Evolutionary conservation across 345 rosid species (phyloP).

Genomic region (Durio zibethinus): DNA sequence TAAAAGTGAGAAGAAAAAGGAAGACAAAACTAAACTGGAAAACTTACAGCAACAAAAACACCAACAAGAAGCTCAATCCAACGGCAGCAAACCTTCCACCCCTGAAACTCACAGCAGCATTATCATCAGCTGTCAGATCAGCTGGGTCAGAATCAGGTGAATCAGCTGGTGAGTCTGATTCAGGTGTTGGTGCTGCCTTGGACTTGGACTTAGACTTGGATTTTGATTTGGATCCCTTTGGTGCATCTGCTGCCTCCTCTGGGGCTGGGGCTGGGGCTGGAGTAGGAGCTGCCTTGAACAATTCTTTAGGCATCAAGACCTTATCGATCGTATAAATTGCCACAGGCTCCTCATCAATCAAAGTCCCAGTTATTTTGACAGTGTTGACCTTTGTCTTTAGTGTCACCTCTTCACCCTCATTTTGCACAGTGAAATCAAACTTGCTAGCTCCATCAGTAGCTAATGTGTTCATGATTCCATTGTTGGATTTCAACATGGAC

Average conservation of each 20-base stretch:
- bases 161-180: conserved; percentile 67
- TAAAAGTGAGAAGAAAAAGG: conserved; percentile 1
- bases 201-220: conserved; percentile 27
- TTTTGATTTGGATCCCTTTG: conserved; percentile 40
- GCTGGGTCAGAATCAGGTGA: conserved; percentile 52
- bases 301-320: conserved; percentile 74
- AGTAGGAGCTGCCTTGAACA: conserved; percentile 64
- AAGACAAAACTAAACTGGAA: background rate
- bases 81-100: conserved; percentile 35
- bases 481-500: conserved; percentile 76
- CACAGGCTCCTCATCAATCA: conserved; percentile 75
- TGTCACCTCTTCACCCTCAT: conserved; percentile 70
- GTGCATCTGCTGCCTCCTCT: conserved; percentile 54
- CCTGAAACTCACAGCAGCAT: conserved; percentile 35
- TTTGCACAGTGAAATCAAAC: conserved; percentile 81
- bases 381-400: conserved; percentile 68
- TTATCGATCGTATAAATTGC: conserved; percentile 64
- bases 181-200: conserved; percentile 28
- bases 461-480: conserved; percentile 84
- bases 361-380: conserved; percentile 59
- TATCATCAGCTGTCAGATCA: conserved; percentile 58
- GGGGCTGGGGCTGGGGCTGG: conserved; percentile 83
- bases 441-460: conserved; percentile 83
- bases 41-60: conserved; percentile 33
- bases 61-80: conserved; percentile 42